Evolutionary conservation across 352 stramenopile species (phyloP), one percentile per base, ranked within the genome.

Genomic region (Phytophthora colocasiae): DNA sequence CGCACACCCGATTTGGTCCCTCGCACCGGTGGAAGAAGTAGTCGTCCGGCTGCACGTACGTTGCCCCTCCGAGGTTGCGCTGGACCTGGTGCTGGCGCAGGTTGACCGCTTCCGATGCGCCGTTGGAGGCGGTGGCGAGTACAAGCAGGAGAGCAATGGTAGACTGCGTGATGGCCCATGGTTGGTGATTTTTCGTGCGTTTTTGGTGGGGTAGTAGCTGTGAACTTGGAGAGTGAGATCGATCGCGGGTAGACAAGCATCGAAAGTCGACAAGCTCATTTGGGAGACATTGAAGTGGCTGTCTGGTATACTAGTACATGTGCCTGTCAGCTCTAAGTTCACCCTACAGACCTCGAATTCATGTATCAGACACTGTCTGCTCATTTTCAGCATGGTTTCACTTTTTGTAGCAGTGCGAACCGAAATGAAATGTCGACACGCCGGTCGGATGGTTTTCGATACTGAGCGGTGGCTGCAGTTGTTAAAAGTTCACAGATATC

Each of bases 11-110:
- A 19, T 19, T 19, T 19, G 19, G 19, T 19, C 19, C 19, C 19
- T 19, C 19, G 19, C 19, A 19, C 19, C 19, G 19, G 19, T 19
- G 19, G 19, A 19, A 19, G 19, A 36, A 36, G 31, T 36, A 64
- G 36, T 78, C 58, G 47, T 54, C 59, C 3, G n/a, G 48, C 29
- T 31, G 15, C n/a, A 41, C 53, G 56, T 70, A 70, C 24, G 62
- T 60, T 27, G 59, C 26, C 8, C 39, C 43, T 10, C 43, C 36
- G 8, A 53, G 57, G 19, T 48, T 68, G 67, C 48, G 70, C 31
- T 46, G 43, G 12, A 44, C 38, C 29, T 66, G 40, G 7, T 46
- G 62, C 14, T 66, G 40, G 7, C 53, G 62, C 9, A 69, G 53
- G 46, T 64, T 55, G 24, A 34, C 39, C 14, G 53, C 45, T 43